Conservation (phyloP, 2,329 filamentous ascomycete genomes). For the Aspergillus transmontanensis region DNA sequence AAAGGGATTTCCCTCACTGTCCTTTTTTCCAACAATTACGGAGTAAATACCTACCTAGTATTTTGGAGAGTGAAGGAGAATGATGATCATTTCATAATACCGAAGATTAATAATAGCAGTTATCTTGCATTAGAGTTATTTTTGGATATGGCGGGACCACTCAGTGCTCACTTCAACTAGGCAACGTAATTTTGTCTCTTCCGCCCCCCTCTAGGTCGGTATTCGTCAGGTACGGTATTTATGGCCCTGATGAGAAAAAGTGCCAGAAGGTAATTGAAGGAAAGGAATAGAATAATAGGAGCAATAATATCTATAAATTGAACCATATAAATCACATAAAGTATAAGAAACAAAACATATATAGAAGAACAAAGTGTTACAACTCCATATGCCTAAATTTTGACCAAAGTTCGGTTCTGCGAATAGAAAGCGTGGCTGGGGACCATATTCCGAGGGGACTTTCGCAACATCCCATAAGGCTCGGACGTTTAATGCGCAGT, state of each 20-base stretch:
- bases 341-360: neutral
- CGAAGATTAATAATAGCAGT: neutral
- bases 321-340: neutral
- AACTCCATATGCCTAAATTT: neutral
- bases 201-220: neutral
- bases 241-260: neutral
- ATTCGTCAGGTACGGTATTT: neutral
- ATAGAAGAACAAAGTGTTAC: neutral
- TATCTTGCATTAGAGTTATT: constrained; percentile 3
- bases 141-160: neutral
- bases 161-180: neutral
- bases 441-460: too few species aligned
- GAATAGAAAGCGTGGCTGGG: neutral
- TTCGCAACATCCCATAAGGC: constrained; percentile 6
- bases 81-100: neutral
- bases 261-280: too few species aligned
- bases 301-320: too few species aligned
- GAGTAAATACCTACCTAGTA: neutral
- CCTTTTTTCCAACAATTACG: constrained; percentile 10
- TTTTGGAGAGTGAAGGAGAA: neutral
- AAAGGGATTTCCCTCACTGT: neutral
- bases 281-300: too few species aligned
- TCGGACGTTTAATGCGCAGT: constrained; percentile 8
- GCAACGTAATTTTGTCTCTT: neutral
- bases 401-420: constrained; percentile 2